These are phyloP conservation scores for Metroxylon sagu DNA, from an alignment of 176 grass and related monocot genomes.

Conservation along the genomic window DNA sequence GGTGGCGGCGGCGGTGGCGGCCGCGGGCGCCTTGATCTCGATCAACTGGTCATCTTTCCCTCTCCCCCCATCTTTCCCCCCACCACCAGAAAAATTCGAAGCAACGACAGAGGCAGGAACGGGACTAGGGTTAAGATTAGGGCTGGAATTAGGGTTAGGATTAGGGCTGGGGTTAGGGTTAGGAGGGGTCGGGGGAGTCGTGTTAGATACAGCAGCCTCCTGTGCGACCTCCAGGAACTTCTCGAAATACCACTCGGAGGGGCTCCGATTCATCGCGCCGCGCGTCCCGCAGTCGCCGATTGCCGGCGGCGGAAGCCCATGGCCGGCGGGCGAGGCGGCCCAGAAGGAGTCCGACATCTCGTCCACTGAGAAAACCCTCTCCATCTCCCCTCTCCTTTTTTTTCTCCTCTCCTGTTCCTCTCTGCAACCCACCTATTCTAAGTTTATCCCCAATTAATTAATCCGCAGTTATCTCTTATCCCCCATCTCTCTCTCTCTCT, in stretches of 20 bases:
- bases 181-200: not conserved
- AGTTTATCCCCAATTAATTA: too few species aligned
- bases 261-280: conserved; percentile 26
- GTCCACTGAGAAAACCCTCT: conserved; percentile 37
- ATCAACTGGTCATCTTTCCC: conserved; percentile 9
- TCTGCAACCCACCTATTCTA: too few species aligned
- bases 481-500: too few species aligned
- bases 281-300: not conserved
- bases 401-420: too few species aligned
- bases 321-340: conserved; percentile 1
- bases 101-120: not conserved
- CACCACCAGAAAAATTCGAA: not conserved
- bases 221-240: conserved; percentile 38
- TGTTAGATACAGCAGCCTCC: not conserved
- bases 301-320: not conserved
- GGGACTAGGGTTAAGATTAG: conserved; percentile 1
- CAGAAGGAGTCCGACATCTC: conserved; percentile 25
- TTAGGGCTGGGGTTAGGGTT: not conserved
- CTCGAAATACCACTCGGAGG: conserved; percentile 46
- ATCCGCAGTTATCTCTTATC: too few species aligned
- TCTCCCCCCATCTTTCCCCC: not conserved
- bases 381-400: conserved; percentile 22
- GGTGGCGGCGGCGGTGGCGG: not conserved
- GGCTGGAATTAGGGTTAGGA: conserved; percentile 7
- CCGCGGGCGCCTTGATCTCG: conserved; percentile 1